Evolutionary conservation across 352 stramenopile species (phyloP), one percentile per base, ranked within the genome.

Genomic region (Phytophthora litchii): DNA sequence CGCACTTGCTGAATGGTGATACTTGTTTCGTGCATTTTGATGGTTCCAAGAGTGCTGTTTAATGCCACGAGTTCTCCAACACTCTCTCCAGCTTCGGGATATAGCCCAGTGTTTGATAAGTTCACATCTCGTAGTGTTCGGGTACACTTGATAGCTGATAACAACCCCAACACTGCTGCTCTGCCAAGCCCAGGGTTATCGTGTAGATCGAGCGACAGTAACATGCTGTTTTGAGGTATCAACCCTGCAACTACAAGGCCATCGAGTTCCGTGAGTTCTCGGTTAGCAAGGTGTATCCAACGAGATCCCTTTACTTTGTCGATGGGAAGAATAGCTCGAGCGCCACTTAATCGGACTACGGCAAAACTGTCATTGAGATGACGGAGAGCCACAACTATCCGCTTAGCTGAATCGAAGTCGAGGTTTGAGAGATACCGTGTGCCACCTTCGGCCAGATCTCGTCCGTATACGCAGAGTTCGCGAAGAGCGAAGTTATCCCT

Each of bases 151-250:
- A 93, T 86, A n/a, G 53, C 77, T 34, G 67, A 53, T 5, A 93
- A 49, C 1, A 93, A 34, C 40, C 82, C 74, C 1, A 89, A 54
- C 12, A 91, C 74, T 0, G 63, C 76, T 57, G 74, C 74, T 27
- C 72, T 70, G 16, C 85, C 70, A 19, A 91, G 74, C 12, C 49
- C 65, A 25, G 54, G 55, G 14, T 93, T 91, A 51, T 79, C 52
- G 0, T 80, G 84, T 19, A 93, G 41, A 59, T 93, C 80, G n/a
- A 93, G 59, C 1, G 78, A 80, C 17, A 91, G 43, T 16, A 93
- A 34, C 32, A 74, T 73, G 3, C 6, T 53, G 42, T 91, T 93
- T 3, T 80, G 52, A 6, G 78, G 72, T 8, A 93, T 46, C 16
- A 93, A 38, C 0, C 73, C 81, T 14, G 84, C 63, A 32, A 93